Base-by-base conservation (phyloP, 805 yeast genomes). In the Lachancea mirantina region DNA sequence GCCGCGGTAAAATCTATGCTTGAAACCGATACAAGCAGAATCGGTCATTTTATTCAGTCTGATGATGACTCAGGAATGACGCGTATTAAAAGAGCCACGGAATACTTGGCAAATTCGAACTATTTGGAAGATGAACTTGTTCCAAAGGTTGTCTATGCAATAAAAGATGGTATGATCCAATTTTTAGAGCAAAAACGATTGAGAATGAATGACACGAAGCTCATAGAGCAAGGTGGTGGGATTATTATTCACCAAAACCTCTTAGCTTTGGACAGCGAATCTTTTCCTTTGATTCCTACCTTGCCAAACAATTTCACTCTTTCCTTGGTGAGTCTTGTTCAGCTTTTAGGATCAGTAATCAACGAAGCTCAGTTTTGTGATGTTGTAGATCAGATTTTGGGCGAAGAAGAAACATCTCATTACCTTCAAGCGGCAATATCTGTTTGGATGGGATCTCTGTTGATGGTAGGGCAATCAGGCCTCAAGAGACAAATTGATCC, bases 391-490 rank as follows among this genome's bases (percentile, higher is more conserved):
- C 23, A 16, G 10, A 23, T 23, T n/a, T 27, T 30, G 18, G 16
- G 15, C 9, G 11, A 7, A 9, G 28, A 23, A 4, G 14, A 23
- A 11, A 4, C 23, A n/a, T n/a, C 16, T 16, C 14, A 23, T 23
- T 11, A 23, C 13, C 5, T 28, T 17, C 28, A 30, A n/a, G 10
- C n/a, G 4, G 51, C 46, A 11, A 45, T 39, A 9, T 41, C 62
- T 0, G 39, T 59, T 11, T 71, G 74, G 75, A 44, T 67, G 4
- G 36, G 61, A 0, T 55, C 65, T 10, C 49, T 44, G 24, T 32
- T 66, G 20, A 33, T 59, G 13, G 41, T 48, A 24, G 59, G 61
- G 3, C 39, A 41, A 27, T 40, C 10, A 19, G 35, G 7, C 19
- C n/a, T n/a, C n/a, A n/a, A n/a, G n/a, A n/a, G n/a, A n/a, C n/a